Conservation (phyloP, 1,284 basidiomycete species). For the Puccinia novopanici region DNA sequence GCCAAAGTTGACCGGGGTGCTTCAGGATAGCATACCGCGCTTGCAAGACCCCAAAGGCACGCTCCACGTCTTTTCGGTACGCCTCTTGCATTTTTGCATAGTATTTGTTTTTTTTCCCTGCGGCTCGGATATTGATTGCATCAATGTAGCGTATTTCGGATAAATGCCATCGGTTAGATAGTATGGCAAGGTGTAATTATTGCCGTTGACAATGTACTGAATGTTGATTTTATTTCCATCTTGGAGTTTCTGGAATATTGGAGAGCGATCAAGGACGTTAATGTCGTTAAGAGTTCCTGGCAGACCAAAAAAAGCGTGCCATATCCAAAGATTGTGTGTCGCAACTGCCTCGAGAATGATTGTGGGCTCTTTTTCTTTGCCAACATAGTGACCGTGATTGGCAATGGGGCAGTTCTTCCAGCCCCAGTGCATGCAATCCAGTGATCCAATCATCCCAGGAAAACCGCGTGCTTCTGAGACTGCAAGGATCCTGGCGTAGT, state of each 20-base stretch:
- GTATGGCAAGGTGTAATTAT: neutral
- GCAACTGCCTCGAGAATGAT: neutral
- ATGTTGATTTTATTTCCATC: too few relatives aligned
- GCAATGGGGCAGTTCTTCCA: conserved; percentile 30
- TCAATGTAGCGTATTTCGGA: neutral
- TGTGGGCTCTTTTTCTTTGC: conserved; percentile 29
- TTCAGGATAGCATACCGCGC: neutral
- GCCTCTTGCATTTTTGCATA: neutral
- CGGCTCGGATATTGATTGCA: neutral
- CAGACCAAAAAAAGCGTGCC: neutral
- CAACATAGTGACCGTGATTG: neutral
- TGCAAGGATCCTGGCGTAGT: neutral
- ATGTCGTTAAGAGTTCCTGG: neutral
- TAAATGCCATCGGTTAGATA: conserved; percentile 10
- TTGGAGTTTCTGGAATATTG: neutral
- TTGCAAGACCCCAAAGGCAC: neutral
- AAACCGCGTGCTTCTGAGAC: neutral
- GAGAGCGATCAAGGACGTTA: neutral
- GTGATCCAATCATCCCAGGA: conserved; percentile 20
- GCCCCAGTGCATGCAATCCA: conserved; percentile 32
- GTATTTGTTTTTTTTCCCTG: neutral
- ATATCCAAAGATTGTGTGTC: neutral
- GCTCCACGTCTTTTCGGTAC: neutral
- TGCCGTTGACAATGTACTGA: neutral
- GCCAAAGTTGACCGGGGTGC: too few relatives aligned